Evolutionary conservation across 306 rosid genomes (phyloP), one percentile per base, ranked within the genome.

Genomic region (Crataegus laevigata): DNA sequence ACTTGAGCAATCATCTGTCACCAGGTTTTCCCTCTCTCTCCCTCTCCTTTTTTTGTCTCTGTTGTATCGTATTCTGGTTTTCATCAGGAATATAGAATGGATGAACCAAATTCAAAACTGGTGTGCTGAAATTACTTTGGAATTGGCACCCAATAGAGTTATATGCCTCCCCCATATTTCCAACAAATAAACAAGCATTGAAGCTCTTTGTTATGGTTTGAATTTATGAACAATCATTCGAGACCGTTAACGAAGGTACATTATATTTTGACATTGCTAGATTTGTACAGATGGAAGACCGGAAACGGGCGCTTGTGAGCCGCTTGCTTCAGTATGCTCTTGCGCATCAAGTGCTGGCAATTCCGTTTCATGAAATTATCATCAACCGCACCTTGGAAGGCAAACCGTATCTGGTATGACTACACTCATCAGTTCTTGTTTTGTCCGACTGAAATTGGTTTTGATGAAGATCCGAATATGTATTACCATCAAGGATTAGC

Each of bases 281-380:
- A 78, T 91, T 81, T 86, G 32, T 87, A 19, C 82, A 85, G 73
- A 2, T 84, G 80, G 94, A 90, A 84, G 97, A 94, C 77, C 74
- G 75, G 50, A 94, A 90, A 74, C 88, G 90, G 47, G 94, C 94
- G 71, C 94, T 94, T 60, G 83, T 88, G 79, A 94, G 97, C 82
- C 83, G 86, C 65, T 76, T 94, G 85, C 97, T 94, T 76, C 97
- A 94, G 70, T 91, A 94, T 43, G 89, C 83, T 54, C 94, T 94
- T 40, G 75, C 88, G 22, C 72, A 78, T 75, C 72, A 90, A 71
- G 78, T 88, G 26, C 24, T 87, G 79, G 78, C 79, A 59, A 85
- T 88, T 75, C 93, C 93, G 19, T 80, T 26, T 73, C 47, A 75
- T 42, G 84, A 86, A 62, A 87, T 91, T 67, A 34, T 83, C 80